Evolutionary conservation across 2,329 filamentous ascomycete species (phyloP).

Genomic region (Colletotrichum neosansevieriae): DNA sequence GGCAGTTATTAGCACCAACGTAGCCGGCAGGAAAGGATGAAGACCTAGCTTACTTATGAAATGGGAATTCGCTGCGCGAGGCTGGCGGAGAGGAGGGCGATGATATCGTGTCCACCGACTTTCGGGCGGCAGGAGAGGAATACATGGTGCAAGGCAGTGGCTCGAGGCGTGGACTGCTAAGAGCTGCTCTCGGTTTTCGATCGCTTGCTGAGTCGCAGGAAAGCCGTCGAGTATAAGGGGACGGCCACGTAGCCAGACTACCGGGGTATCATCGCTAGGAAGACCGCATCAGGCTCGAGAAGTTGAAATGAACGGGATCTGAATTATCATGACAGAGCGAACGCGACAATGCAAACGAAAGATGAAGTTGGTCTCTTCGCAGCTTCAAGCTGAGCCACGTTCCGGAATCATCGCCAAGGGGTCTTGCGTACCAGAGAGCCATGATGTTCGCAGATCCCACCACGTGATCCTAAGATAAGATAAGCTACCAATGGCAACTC

Average conservation of each 20-base stretch:
- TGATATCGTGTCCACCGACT: slow-evolving; percentile 74
- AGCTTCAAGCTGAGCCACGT: slow-evolving; percentile 38
- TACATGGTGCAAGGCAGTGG: slow-evolving; percentile 63
- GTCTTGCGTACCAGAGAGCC: slow-evolving; percentile 14
- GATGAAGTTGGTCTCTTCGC: slow-evolving; percentile 26
- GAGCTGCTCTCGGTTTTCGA: slow-evolving; percentile 26
- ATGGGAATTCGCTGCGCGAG: slow-evolving; percentile 67
- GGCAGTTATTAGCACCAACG: slow-evolving; percentile 26
- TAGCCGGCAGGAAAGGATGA: slow-evolving; percentile 1
- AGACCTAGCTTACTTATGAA: slow-evolving; percentile 63
- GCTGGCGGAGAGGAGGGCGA: slow-evolving; percentile 62
- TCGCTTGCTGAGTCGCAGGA: slow-evolving; percentile 38
- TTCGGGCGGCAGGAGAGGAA: slow-evolving; percentile 68
- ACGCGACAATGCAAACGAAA: slow-evolving; percentile 14
- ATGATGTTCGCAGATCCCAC: slow-evolving; percentile 15
- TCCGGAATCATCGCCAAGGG: slow-evolving; percentile 21
- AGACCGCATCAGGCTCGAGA: slow-evolving; percentile 19
- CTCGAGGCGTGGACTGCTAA: slow-evolving; percentile 4
- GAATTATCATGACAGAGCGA: slow-evolving; percentile 18
- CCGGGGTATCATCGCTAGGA: slow-evolving; percentile 62
- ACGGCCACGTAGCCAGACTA: slow-evolving; percentile 54
- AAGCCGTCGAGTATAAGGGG: slow-evolving; percentile 52
- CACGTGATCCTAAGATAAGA: slow-evolving; percentile 20
- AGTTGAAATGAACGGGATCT: slow-evolving; percentile 12
- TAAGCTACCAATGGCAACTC: not conserved